phyloP scores from a whole-genome alignment of 306 rosid genomes.

The Oxytropis ochrocephala region DNA sequence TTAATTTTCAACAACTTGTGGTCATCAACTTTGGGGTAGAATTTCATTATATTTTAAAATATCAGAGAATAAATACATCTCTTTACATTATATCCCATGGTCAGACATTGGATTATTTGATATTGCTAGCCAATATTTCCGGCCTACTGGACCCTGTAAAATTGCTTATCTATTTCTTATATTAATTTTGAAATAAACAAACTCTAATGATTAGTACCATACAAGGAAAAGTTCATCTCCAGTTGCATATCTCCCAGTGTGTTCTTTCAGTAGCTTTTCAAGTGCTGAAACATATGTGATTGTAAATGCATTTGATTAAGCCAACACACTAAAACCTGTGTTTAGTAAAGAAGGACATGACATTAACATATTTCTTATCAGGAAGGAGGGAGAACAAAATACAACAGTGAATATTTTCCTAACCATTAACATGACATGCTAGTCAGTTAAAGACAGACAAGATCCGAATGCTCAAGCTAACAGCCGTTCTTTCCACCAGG shows the following conservation, averaged over 20 bases:
- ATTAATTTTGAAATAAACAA: not conserved
- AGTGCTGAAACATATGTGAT: conserved; percentile 28
- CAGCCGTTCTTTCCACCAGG: not conserved
- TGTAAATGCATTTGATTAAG: not conserved
- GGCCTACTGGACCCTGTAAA: not conserved
- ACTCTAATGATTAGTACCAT: not conserved
- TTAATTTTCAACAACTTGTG: not conserved
- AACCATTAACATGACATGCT: conserved; percentile 2
- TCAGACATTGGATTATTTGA: not conserved
- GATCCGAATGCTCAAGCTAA: not conserved
- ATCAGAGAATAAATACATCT: not conserved
- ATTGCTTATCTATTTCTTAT: not conserved
- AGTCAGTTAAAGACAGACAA: not conserved
- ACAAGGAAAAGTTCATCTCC: conserved; percentile 38
- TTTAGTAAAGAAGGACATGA: not conserved
- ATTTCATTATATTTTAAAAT: not conserved
- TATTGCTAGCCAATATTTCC: not conserved
- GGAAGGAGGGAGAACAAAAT: not conserved
- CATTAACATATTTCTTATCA: not conserved
- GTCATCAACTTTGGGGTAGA: not conserved
- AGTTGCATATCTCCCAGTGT: conserved; percentile 35
- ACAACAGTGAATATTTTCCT: not conserved
- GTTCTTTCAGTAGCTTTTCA: conserved; percentile 39
- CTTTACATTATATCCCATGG: not conserved
- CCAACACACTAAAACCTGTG: not conserved